phyloP scores from a whole-genome alignment of 805 yeast species.

The Lipomyces lipofer region DNA sequence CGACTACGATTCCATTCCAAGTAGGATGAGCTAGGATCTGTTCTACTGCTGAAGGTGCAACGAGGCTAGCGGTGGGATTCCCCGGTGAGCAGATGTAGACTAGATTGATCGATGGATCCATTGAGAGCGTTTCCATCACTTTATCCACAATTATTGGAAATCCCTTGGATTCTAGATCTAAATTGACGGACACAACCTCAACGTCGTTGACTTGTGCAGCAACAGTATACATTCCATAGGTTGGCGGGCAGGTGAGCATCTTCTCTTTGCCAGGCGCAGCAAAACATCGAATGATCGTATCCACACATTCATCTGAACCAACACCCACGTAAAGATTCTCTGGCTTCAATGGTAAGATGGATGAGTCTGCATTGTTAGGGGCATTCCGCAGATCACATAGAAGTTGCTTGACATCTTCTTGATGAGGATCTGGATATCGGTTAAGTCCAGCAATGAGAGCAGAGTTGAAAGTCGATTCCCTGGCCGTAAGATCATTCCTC shows the following conservation, averaged over 20 bases:
- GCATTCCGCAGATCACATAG: constrained; percentile 70
- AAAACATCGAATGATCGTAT: constrained; percentile 78
- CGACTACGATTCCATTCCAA: constrained; percentile 76
- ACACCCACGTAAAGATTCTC: constrained; percentile 89
- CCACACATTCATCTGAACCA: constrained; percentile 96
- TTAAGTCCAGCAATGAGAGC: constrained; percentile 64
- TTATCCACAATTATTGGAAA: constrained; percentile 62
- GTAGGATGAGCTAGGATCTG: constrained; percentile 47
- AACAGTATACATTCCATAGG: constrained; percentile 95
- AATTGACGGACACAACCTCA: constrained; percentile 70
- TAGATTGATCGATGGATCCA: constrained; percentile 67
- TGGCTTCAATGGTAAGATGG: constrained; percentile 47
- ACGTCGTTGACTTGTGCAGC: constrained; percentile 91
- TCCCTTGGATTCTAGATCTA: constrained; percentile 53
- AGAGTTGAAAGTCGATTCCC: constrained; percentile 41
- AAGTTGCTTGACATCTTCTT: constrained; percentile 67
- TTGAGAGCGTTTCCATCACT: constrained; percentile 52
- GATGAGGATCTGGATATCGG: constrained; percentile 98
- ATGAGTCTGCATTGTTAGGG: constrained; percentile 40
- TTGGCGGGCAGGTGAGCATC: constrained; percentile 85
- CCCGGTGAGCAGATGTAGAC: constrained; percentile 93
- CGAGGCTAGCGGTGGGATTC: constrained; percentile 81
- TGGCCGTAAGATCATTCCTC: not conserved
- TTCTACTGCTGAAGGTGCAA: constrained; percentile 53
- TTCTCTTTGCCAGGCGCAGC: constrained; percentile 83